These are phyloP conservation scores for Ganoderma resinaceum DNA, from an alignment of 1,284 basidiomycete genomes.

Conservation along the genomic window DNA sequence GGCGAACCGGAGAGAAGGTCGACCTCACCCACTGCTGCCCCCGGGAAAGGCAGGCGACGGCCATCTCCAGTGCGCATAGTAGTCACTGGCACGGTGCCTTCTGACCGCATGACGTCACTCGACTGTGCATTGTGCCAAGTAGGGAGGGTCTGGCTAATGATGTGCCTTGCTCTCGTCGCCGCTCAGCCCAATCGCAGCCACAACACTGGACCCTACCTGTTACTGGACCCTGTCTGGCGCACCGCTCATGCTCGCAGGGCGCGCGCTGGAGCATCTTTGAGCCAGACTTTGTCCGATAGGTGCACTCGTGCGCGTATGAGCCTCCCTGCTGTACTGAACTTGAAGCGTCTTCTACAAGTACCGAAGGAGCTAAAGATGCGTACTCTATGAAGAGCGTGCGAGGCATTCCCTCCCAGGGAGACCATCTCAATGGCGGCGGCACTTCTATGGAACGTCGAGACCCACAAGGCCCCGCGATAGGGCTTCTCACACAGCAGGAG, in stretches of 20 bases:
- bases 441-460: conserved; percentile 12
- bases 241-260: background rate
- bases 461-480: background rate
- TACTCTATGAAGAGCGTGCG: conserved; percentile 23
- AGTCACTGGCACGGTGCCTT: background rate
- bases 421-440: background rate
- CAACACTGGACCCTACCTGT: background rate
- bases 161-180: background rate
- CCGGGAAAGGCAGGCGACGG: background rate
- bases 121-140: background rate
- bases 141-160: background rate
- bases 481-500: background rate
- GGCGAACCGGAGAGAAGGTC: background rate
- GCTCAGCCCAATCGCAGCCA: background rate
- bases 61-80: background rate
- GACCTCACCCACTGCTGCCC: background rate
- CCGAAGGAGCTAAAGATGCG: conserved; percentile 14
- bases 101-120: background rate
- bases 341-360: conserved; percentile 1
- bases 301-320: background rate
- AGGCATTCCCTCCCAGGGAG: conserved; percentile 4
- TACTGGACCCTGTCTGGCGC: background rate
- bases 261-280: background rate
- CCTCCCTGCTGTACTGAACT: background rate
- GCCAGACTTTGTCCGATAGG: background rate